A percentile compares a stretch with the other conserved stretches of the same genome.
These are phyloP conservation scores for Anaeramoeba flamelloides DNA, from an alignment of 78 protist species.

Conservation along the genomic window DNA sequence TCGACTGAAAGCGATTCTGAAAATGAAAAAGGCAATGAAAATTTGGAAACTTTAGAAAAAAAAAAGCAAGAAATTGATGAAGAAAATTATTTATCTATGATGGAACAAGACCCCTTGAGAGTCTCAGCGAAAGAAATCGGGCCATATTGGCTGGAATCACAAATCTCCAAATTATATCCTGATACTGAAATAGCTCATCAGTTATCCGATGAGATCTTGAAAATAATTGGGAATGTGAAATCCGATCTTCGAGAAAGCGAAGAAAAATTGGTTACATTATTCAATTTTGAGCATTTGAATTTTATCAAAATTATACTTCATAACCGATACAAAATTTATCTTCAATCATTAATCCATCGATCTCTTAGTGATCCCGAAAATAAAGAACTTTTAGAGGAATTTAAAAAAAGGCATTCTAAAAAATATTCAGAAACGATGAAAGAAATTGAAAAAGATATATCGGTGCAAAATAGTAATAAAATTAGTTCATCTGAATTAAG, in stretches of 20 bases:
- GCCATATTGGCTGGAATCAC: not conserved
- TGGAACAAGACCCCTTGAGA: not conserved
- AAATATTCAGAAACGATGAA: not conserved
- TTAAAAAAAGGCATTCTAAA: not conserved
- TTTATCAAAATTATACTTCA: not conserved
- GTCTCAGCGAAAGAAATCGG: not conserved
- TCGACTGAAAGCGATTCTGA: not conserved
- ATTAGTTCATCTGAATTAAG: too few species aligned
- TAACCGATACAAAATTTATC: too few species aligned
- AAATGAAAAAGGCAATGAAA: not conserved
- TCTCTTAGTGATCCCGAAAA: too few species aligned
- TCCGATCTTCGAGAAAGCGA: not conserved
- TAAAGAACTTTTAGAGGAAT: not conserved
- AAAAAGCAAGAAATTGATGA: not conserved
- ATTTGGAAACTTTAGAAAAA: not conserved
- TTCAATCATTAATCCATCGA: too few species aligned
- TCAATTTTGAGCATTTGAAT: not conserved
- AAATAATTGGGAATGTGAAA: not conserved
- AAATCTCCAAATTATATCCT: not conserved
- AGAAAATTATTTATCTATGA: not conserved
- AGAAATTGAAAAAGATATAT: not conserved
- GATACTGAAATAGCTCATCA: not conserved
- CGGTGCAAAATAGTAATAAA: not conserved
- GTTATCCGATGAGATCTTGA: not conserved
- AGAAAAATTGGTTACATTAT: not conserved